Evolutionary conservation across 192 early-diverging fungal genomes (phyloP).

Genomic region (Backusella australiensis): DNA sequence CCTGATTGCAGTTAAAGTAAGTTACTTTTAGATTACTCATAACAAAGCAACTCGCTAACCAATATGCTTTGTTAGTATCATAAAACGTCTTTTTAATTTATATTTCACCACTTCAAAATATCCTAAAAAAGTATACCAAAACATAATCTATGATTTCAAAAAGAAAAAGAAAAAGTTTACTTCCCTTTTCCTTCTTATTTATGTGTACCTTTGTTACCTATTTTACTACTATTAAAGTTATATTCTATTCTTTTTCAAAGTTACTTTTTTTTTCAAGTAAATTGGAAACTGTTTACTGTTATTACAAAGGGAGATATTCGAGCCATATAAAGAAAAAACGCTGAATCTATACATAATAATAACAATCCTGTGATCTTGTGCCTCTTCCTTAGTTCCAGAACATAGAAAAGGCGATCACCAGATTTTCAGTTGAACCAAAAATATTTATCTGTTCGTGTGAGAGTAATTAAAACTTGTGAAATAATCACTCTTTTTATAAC

Average conservation of each 20-base stretch:
- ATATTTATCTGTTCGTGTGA: not conserved
- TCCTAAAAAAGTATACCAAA: not conserved
- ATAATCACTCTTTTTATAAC: not conserved
- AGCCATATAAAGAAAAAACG: not conserved
- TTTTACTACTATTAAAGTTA: too few species aligned
- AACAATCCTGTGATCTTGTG: not conserved
- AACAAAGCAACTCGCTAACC: not conserved
- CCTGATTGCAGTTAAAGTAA: conserved; percentile 15
- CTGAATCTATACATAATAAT: not conserved
- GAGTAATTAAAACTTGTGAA: not conserved
- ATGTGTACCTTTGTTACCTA: not conserved
- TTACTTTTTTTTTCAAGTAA: not conserved
- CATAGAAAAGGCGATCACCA: not conserved
- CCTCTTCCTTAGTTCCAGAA: not conserved
- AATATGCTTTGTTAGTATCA: not conserved
- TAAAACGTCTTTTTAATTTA: not conserved
- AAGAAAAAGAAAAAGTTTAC: not conserved
- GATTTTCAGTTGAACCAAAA: not conserved
- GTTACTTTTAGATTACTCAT: not conserved
- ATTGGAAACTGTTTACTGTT: not conserved
- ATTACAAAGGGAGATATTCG: not conserved
- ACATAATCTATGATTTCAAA: not conserved
- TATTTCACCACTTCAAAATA: not conserved
- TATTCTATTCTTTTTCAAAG: not conserved
- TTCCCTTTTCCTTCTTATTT: not conserved